A percentile compares a stretch with the other conserved stretches of the same genome.
These are phyloP conservation scores for Pseudohalonectria lignicola DNA, from an alignment of 2,329 filamentous ascomycete genomes.

Conservation along the genomic window DNA sequence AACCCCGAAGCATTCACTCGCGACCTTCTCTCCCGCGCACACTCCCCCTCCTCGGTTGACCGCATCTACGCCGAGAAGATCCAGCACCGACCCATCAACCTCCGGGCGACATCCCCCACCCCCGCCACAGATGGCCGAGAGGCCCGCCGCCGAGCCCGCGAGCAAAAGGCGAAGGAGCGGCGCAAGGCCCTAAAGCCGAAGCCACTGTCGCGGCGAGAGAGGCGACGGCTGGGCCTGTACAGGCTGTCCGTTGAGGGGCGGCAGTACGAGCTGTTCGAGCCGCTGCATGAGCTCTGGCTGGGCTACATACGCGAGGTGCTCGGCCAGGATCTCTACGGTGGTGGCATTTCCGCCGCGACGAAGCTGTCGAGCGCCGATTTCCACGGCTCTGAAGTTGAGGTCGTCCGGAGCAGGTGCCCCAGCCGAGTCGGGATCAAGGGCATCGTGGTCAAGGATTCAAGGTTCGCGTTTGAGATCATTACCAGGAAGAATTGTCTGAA, in stretches of 20 bases:
- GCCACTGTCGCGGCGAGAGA: constrained; percentile 71
- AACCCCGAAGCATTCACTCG: constrained; percentile 35
- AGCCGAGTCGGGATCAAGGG: constrained; percentile 74
- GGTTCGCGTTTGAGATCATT: constrained; percentile 76
- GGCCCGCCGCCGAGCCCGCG: constrained; percentile 38
- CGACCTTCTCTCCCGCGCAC: constrained; percentile 63
- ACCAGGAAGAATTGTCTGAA: constrained; percentile 62
- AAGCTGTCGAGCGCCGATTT: constrained; percentile 81
- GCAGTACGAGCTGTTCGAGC: constrained; percentile 67
- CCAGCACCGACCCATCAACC: constrained; percentile 67
- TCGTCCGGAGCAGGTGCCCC: constrained; percentile 71
- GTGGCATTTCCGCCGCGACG: constrained; percentile 51
- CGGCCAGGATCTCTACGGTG: constrained; percentile 38
- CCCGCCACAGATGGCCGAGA: constrained; percentile 46
- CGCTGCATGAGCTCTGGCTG: constrained; percentile 69
- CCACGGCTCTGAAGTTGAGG: constrained; percentile 74
- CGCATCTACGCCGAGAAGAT: constrained; percentile 75
- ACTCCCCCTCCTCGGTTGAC: constrained; percentile 59
- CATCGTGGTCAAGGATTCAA: constrained; percentile 82
- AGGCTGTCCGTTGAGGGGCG: constrained; percentile 49
- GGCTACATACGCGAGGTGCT: constrained; percentile 78
- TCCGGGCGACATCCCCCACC: constrained; percentile 64
- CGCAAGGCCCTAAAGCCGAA: constrained; percentile 39
- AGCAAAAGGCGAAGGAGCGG: constrained; percentile 32
- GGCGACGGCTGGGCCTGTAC: constrained; percentile 62